Evolutionary conservation across 2,329 filamentous ascomycete species (phyloP), one percentile per base, ranked within the genome.

Genomic region (Emericellopsis atlantica): DNA sequence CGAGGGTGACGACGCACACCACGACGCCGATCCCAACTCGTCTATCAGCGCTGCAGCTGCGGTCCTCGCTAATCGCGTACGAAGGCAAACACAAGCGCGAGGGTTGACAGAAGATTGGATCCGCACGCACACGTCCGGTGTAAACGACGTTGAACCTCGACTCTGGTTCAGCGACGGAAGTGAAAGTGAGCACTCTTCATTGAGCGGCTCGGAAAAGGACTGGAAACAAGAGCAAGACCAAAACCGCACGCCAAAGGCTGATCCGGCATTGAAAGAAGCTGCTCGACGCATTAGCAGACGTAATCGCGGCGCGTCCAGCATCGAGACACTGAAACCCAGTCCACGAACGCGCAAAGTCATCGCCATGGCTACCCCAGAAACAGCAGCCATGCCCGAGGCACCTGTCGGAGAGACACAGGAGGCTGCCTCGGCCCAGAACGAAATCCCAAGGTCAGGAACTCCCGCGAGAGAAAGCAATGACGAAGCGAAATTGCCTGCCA

Each of bases 51-150:
- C 74, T 21, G 72, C 75, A 8, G 76, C 76, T 23, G 72, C 74
- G 9, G 74, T 81, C 21, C 71, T 81, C 46, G 75, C 74, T 37
- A 81, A 80, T 51, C 70, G 77, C 48, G 77, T 69, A 38, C 63
- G 77, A 53, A 64, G 78, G 55, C 67, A 73, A 42, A 65, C 69
- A 14, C 67, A 73, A 42, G 65, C 69, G 14, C 67, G 69, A 48
- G 78, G 81, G 44, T 72, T 89, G 41, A 87, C 83, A 0, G 82
- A 89, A 58, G 83, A 88, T 65, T 90, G 85, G 85, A 87, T 92
- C 49, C 81, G 84, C 45, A 82, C 85, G 46, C 86, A 89, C 54
- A 79, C 85, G n/a, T 74, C 80, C n/a, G 74, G 75, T 47, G 76
- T 71, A 48, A 72, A 43, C 12, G 43, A 78, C 49, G 75, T 73